Evolutionary conservation across 208 protist genomes (phyloP).

Genomic region (Lotmaria passim): DNA sequence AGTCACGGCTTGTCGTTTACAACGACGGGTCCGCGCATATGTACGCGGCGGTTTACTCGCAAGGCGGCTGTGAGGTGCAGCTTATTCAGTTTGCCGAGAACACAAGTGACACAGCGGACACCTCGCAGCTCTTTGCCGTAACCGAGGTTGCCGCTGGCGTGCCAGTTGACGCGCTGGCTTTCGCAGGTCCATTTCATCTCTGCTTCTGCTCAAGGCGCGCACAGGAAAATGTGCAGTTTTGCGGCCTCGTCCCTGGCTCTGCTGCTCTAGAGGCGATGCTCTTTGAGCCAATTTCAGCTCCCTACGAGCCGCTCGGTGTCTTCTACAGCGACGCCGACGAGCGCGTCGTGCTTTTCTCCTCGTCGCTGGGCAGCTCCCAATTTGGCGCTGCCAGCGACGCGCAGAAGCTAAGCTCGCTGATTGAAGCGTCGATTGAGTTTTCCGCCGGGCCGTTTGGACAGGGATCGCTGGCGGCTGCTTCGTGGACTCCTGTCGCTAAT

Average conservation of each 20-base stretch:
- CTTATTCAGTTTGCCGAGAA: conserved; percentile 11
- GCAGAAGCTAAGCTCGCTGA: conserved; percentile 12
- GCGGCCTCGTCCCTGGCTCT: conserved; percentile 28
- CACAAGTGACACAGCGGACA: neutral
- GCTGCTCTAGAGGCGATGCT: conserved; percentile 18
- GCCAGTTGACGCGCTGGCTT: conserved; percentile 24
- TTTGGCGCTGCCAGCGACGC: conserved; percentile 10
- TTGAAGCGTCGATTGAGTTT: conserved; percentile 21
- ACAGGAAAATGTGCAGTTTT: conserved; percentile 32
- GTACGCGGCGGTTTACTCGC: conserved; percentile 22
- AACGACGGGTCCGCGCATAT: conserved; percentile 3
- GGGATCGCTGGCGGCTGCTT: neutral
- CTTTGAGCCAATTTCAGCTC: conserved; percentile 24
- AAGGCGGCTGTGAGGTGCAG: conserved; percentile 10
- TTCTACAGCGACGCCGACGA: conserved; percentile 28
- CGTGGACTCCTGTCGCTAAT: conserved; percentile 22
- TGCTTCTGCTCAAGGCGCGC: conserved; percentile 19
- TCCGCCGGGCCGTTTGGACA: conserved; percentile 27
- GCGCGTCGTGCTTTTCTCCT: conserved; percentile 29
- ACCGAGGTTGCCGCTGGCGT: conserved; percentile 16
- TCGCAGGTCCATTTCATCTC: conserved; percentile 41
- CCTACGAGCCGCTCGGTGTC: conserved; percentile 16
- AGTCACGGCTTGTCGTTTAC: conserved; percentile 19
- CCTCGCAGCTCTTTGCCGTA: neutral
- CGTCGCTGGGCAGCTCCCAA: conserved; percentile 5